Conservation (phyloP, 2,329 filamentous ascomycete genomes). For the Calonectria pseudoturangicola region DNA sequence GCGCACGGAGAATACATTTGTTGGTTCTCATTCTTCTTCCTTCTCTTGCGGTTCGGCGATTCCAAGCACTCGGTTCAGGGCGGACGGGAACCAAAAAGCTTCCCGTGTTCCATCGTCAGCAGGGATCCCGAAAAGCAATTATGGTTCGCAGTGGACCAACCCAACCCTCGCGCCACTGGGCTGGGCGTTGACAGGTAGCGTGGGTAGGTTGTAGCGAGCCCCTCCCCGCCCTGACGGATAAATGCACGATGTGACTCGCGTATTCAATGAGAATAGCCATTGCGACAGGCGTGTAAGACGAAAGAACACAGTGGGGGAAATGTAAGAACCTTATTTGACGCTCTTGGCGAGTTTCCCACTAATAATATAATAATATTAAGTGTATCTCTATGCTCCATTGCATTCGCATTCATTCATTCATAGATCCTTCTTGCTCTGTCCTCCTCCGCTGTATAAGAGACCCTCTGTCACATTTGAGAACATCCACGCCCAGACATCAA, state of each 20-base stretch:
- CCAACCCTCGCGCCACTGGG: background rate
- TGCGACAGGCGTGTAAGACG: background rate
- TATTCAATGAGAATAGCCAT: background rate
- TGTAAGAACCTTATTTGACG: background rate
- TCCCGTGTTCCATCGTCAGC: background rate
- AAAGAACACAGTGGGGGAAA: too few relatives aligned
- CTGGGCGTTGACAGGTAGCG: background rate
- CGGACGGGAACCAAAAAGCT: slow-evolving; percentile 13
- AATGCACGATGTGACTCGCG: background rate
- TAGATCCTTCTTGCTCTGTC: slow-evolving; percentile 51
- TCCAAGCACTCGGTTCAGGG: background rate
- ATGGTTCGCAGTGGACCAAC: slow-evolving; percentile 6
- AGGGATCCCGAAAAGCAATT: slow-evolving; percentile 9
- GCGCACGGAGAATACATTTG: too few relatives aligned
- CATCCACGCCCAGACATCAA: slow-evolving; percentile 56
- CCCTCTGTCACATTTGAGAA: slow-evolving; percentile 58
- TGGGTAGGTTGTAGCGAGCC: background rate
- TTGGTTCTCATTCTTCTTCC: too few relatives aligned
- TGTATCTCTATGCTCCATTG: background rate
- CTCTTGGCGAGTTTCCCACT: background rate
- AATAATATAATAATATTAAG: background rate
- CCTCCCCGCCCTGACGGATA: background rate
- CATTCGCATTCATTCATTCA: slow-evolving; percentile 20
- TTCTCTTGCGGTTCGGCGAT: background rate
- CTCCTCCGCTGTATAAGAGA: slow-evolving; percentile 54